Conservation (phyloP, 345 rosid genomes). For the Arabis alpina region DNA sequence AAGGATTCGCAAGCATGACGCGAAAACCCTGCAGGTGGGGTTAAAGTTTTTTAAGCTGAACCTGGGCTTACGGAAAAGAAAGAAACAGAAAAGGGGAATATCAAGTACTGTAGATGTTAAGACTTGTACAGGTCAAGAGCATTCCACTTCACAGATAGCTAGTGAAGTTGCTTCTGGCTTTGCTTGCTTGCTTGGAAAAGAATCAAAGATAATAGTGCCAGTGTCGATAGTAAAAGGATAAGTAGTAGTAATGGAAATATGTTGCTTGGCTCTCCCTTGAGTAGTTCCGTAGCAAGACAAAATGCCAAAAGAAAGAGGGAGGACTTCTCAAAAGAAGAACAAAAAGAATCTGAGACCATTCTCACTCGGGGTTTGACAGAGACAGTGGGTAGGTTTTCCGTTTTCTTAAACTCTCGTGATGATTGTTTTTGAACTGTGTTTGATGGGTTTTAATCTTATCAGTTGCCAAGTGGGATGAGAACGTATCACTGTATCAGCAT, state of each 20-base stretch:
- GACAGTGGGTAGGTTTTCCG: slow-evolving; percentile 38
- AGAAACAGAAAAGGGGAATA: slow-evolving; percentile 53
- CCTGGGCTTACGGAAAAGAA: slow-evolving; percentile 49
- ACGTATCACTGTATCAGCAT: slow-evolving; percentile 46
- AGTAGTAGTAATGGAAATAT: slow-evolving; percentile 37
- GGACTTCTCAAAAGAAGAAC: slow-evolving; percentile 28
- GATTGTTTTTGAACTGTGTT: neutral
- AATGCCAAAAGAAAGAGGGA: slow-evolving; percentile 43
- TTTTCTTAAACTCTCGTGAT: neutral
- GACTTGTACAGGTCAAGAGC: slow-evolving; percentile 41
- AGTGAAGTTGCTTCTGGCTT: slow-evolving; percentile 28
- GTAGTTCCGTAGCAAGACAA: slow-evolving; percentile 32
- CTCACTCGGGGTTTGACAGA: slow-evolving; percentile 45
- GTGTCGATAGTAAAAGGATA: no score
- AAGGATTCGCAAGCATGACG: slow-evolving; percentile 50
- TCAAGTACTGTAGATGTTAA: no score
- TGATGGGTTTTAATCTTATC: slow-evolving; percentile 38
- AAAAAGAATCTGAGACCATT: slow-evolving; percentile 27
- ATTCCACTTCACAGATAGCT: slow-evolving; percentile 40
- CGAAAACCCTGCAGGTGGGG: slow-evolving; percentile 49
- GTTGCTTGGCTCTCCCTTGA: slow-evolving; percentile 25
- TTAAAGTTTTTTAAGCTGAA: slow-evolving; percentile 51
- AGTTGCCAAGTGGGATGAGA: slow-evolving; percentile 84
- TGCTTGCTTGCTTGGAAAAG: neutral
- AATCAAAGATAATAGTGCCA: no score